Conservation (phyloP, 2,329 filamentous ascomycete species). For the Chlorencoelia australis region DNA sequence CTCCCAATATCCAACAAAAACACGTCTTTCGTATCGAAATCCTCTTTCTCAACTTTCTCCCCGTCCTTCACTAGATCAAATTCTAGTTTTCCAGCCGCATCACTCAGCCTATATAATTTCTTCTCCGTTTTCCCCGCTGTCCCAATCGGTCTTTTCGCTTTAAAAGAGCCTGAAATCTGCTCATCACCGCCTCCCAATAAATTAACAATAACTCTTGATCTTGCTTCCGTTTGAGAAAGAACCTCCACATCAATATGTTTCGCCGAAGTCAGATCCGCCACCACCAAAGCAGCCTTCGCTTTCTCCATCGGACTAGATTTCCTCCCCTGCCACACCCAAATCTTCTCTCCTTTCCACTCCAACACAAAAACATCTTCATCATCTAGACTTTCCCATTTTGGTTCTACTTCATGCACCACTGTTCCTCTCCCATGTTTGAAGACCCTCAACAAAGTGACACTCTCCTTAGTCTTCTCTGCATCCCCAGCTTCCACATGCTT, state of each 20-base stretch:
- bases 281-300: conserved; percentile 56
- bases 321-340: conserved; percentile 61
- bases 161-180: conserved; percentile 10
- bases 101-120: conserved; percentile 52
- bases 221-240: conserved; percentile 48
- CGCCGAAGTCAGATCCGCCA: conserved; percentile 52
- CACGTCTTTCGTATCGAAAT: conserved; percentile 49
- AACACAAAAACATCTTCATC: conserved; percentile 57
- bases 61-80: conserved; percentile 52
- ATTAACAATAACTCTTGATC: conserved; percentile 43
- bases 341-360: conserved; percentile 51
- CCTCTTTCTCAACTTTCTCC: conserved; percentile 33
- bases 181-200: conserved; percentile 48
- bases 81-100: conserved; percentile 44
- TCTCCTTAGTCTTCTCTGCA: too few relatives aligned
- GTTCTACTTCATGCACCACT: conserved; percentile 54
- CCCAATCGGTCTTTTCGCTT: conserved; percentile 12
- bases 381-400: conserved; percentile 50
- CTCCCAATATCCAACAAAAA: conserved; percentile 52
- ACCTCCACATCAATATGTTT: conserved; percentile 59
- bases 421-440: conserved; percentile 45
- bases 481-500: conserved; percentile 43
- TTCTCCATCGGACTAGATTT: conserved; percentile 60
- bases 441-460: conserved; percentile 46
- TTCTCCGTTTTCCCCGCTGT: too few relatives aligned